Evolutionary conservation across 2,329 filamentous ascomycete species (phyloP), one percentile per base, ranked within the genome.

Genomic region (Colletotrichum siamense): DNA sequence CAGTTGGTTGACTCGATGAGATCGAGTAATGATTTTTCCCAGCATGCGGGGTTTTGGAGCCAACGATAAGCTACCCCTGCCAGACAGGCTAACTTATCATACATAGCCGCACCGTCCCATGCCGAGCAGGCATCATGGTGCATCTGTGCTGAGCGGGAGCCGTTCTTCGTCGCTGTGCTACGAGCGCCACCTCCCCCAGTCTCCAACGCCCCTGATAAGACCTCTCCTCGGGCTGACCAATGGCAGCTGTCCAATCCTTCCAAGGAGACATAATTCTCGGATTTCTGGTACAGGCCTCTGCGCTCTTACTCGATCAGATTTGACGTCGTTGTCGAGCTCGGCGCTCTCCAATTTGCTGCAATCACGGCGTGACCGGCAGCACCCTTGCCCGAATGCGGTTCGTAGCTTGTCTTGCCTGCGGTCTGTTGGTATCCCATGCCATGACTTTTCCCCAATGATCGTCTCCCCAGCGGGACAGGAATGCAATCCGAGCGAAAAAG

Each of bases 11-110:
- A 80, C 78, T 79, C 78, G 76, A 80, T 80, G 70, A 70, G 66
- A 79, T 80, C 76, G 78, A 80, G 78, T 80, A 80, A 80, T 77
- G 79, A 79, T 87, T 57, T 70, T 77, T 71, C 32, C 28, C 44
- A 62, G 73, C 69, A 73, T 73, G 77, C 74, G 78, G 77, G 76
- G 66, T 71, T 71, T 59, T 66, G 36, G 26, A 55, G 26, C 59
- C 61, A 44, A 77, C 62, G 75, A 77, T 77, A 75, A 77, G 71
- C 65, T 75, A 66, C 72, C 75, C 71, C 72, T 75, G 66, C 36
- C 36, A 18, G 61, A 71, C 67, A 74, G 77, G 76, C 73, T 57
- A 59, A 67, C 66, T 75, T 66, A 63, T 67, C 64, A 63, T 28
- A 71, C 57, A 61, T 61, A 64, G 39, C 72, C 76, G 73, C 74